These are phyloP conservation scores for Candida yuanshanica DNA, from an alignment of 805 yeast species.

Conservation along the genomic window DNA sequence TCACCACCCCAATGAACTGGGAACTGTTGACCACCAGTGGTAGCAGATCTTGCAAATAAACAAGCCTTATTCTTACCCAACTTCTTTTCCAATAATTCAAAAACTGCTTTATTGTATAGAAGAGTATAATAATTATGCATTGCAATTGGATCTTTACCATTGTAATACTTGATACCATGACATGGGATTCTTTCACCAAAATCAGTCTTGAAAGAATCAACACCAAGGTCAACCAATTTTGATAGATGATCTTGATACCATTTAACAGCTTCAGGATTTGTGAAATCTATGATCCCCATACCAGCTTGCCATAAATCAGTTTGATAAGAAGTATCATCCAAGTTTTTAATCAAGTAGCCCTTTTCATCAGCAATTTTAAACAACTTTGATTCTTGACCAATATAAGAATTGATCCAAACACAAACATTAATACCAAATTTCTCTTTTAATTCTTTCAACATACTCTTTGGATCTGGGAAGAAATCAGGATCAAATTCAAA, in stretches of 20 bases:
- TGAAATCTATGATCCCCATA: constrained; percentile 19
- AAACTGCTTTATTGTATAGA: constrained; percentile 19
- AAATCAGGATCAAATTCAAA: constrained; percentile 19
- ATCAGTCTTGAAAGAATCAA: constrained; percentile 20
- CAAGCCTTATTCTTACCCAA: constrained; percentile 17
- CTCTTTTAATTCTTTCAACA: constrained; percentile 28
- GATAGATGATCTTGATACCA: constrained; percentile 16
- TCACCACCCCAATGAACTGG: constrained; percentile 25
- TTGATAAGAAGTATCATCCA: constrained; percentile 17
- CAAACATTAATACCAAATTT: constrained; percentile 32
- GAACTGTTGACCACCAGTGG: constrained; percentile 19
- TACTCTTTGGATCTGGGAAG: constrained; percentile 17
- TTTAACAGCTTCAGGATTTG: constrained; percentile 19
- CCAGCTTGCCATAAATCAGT: constrained; percentile 22
- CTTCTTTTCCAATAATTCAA: constrained; percentile 17
- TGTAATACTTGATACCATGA: constrained; percentile 12
- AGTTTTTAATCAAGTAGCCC: constrained; percentile 16
- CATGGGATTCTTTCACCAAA: constrained; percentile 22
- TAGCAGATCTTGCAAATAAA: constrained; percentile 21
- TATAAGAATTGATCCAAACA: constrained; percentile 21
- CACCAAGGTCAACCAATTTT: constrained; percentile 17
- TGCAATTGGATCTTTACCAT: constrained; percentile 11
- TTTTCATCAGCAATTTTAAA: constrained; percentile 15
- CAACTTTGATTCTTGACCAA: constrained; percentile 16
- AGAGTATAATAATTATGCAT: constrained; percentile 20